These are phyloP conservation scores for Globisporangium nodosum DNA, from an alignment of 352 stramenopile genomes.

Conservation along the genomic window DNA sequence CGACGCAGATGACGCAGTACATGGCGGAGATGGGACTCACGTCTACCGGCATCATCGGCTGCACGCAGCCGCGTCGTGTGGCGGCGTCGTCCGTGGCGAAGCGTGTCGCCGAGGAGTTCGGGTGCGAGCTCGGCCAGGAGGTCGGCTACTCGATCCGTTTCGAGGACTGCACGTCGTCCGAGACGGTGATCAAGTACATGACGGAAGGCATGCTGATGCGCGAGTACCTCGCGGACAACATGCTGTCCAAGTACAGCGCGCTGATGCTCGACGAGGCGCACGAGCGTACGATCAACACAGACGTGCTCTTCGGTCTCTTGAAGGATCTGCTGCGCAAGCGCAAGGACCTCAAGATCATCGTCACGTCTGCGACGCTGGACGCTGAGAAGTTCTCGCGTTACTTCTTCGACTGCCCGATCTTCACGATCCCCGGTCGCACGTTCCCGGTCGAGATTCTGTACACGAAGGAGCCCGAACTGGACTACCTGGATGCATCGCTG, in stretches of 20 bases:
- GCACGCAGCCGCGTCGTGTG: conserved; percentile 97
- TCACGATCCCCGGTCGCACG: conserved; percentile 97
- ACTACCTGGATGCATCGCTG: conserved; percentile 98
- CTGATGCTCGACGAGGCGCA: conserved; percentile 99
- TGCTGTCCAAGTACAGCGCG: conserved; percentile 92
- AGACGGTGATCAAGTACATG: conserved; percentile 99
- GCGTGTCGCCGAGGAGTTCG: conserved; percentile 96
- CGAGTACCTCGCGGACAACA: conserved; percentile 97
- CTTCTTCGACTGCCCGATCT: conserved; percentile 98
- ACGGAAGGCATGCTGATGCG: conserved; percentile 99
- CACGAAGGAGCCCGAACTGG: conserved; percentile 96
- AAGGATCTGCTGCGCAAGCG: conserved; percentile 85
- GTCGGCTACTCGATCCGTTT: conserved; percentile 93
- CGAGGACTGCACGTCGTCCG: conserved; percentile 74
- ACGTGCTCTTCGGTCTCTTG: conserved; percentile 97
- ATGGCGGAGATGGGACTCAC: conserved; percentile 97
- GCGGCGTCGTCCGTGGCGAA: conserved; percentile 97
- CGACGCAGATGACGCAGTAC: conserved; percentile 99
- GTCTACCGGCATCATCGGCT: conserved; percentile 96
- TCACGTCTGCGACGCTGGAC: conserved; percentile 94
- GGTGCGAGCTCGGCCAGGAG: conserved; percentile 90
- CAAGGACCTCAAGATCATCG: conserved; percentile 88
- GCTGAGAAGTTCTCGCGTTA: conserved; percentile 98
- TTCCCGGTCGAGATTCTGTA: conserved; percentile 99
- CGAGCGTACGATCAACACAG: conserved; percentile 97